These are phyloP conservation scores for Suhomyces wounanorum DNA, from an alignment of 1,139 yeast genomes.

Conservation along the genomic window DNA sequence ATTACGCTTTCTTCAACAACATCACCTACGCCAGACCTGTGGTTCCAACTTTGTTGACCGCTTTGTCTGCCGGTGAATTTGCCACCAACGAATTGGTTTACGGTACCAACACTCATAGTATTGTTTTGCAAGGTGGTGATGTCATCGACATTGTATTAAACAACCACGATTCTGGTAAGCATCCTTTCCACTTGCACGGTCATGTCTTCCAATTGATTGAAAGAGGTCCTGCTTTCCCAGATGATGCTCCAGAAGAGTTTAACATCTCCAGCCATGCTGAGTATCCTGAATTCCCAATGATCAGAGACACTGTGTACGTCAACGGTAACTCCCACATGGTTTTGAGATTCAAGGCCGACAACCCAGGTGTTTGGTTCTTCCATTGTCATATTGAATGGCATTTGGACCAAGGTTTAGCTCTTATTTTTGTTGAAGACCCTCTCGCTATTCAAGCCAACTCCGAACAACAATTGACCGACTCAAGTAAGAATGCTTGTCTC, in stretches of 20 bases:
- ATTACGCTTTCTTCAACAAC: slow-evolving; percentile 89
- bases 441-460: slow-evolving; percentile 55
- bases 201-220: slow-evolving; percentile 66
- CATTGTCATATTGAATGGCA: slow-evolving; percentile 71
- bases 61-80: slow-evolving; percentile 64
- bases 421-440: slow-evolving; percentile 55
- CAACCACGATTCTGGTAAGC: slow-evolving; percentile 74
- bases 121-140: slow-evolving; percentile 69
- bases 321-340: slow-evolving; percentile 70
- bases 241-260: slow-evolving; percentile 39
- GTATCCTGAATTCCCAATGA: slow-evolving; percentile 56
- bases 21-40: slow-evolving; percentile 75
- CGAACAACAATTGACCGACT: slow-evolving; percentile 48
- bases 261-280: slow-evolving; percentile 38
- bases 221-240: slow-evolving; percentile 36
- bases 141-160: slow-evolving; percentile 67
- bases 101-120: slow-evolving; percentile 77
- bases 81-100: slow-evolving; percentile 51
- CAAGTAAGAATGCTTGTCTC: slow-evolving; percentile 21
- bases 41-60: slow-evolving; percentile 80
- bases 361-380: slow-evolving; percentile 68
- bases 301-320: slow-evolving; percentile 68
- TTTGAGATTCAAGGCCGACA: slow-evolving; percentile 56
- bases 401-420: slow-evolving; percentile 60
- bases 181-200: slow-evolving; percentile 90